Conservation (phyloP, 2,329 filamentous ascomycete genomes). For the Xylariales sp. region DNA sequence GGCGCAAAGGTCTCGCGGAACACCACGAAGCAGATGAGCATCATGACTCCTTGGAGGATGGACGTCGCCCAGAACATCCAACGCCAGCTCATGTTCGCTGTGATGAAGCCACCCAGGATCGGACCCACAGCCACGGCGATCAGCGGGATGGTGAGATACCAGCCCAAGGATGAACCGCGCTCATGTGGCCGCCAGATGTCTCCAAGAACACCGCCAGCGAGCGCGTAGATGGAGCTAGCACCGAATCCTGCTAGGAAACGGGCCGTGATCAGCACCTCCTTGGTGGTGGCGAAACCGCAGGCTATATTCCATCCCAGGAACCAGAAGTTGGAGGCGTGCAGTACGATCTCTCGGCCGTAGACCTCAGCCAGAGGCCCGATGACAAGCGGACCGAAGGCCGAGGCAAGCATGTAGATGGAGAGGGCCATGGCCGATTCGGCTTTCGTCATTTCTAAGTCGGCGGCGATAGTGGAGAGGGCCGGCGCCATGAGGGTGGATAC, state of each 20-base stretch:
- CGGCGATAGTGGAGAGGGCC: conserved; percentile 41
- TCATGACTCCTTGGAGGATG: conserved; percentile 33
- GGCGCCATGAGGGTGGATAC: conserved; percentile 50
- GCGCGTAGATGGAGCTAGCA: conserved; percentile 38
- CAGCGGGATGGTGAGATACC: conserved; percentile 34
- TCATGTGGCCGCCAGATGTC: conserved; percentile 43
- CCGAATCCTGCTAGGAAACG: conserved; percentile 45
- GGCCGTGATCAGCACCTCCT: conserved; percentile 35
- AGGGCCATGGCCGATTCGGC: conserved; percentile 42
- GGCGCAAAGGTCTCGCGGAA: conserved; percentile 36
- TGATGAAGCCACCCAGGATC: conserved; percentile 35
- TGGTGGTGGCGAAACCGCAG: conserved; percentile 35
- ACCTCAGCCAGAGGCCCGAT: conserved; percentile 5
- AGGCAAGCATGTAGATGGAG: conserved; percentile 46
- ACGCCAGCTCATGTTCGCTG: conserved; percentile 30
- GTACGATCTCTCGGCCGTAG: conserved; percentile 29
- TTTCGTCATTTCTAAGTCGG: conserved; percentile 45
- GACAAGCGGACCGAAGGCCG: conserved; percentile 42
- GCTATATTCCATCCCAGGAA: conserved; percentile 46
- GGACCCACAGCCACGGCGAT: conserved; percentile 33
- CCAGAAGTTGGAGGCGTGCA: conserved; percentile 40
- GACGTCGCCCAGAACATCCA: conserved; percentile 43
- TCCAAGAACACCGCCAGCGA: conserved; percentile 41
- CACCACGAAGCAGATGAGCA: conserved; percentile 22
- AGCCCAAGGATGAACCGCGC: conserved; percentile 34